These are phyloP conservation scores for Candida tropicalis DNA, from an alignment of 1,139 yeast genomes.

Conservation along the genomic window DNA sequence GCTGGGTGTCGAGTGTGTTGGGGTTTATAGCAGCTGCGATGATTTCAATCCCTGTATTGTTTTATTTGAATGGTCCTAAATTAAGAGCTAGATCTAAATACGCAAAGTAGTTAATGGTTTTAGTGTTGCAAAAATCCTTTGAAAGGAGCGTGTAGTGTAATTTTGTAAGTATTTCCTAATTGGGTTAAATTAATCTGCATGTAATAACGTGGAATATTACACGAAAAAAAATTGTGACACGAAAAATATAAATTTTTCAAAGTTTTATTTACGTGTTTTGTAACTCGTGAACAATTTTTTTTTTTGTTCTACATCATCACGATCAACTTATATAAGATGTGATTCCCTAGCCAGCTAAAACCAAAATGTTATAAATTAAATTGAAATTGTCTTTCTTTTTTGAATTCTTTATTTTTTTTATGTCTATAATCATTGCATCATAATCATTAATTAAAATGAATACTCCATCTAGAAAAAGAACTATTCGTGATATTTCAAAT, in stretches of 20 bases:
- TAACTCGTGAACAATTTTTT: background rate
- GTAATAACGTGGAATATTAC: background rate
- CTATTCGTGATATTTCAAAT: constrained; percentile 17
- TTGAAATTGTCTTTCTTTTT: background rate
- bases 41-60: constrained; percentile 66
- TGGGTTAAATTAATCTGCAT: constrained; percentile 6
- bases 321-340: background rate
- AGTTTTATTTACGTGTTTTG: constrained; percentile 7
- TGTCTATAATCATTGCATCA: background rate
- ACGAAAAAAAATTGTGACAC: constrained; percentile 5
- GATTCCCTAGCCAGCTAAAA: background rate
- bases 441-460: background rate
- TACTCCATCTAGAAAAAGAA: constrained; percentile 16
- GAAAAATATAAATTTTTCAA: background rate
- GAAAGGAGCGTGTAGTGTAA: constrained; percentile 4
- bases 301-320: background rate
- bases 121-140: constrained; percentile 1
- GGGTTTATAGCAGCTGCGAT: constrained; percentile 58
- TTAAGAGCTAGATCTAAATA: constrained; percentile 52
- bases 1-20: constrained; percentile 66
- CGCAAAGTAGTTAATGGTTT: constrained; percentile 20
- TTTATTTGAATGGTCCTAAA: constrained; percentile 30
- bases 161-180: constrained; percentile 4
- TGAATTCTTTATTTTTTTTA: background rate
- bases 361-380: background rate